Evolutionary conservation across 176 grass and related monocot genomes (phyloP), one percentile per base, ranked within the genome.

Genomic region (Paspalum notatum): DNA sequence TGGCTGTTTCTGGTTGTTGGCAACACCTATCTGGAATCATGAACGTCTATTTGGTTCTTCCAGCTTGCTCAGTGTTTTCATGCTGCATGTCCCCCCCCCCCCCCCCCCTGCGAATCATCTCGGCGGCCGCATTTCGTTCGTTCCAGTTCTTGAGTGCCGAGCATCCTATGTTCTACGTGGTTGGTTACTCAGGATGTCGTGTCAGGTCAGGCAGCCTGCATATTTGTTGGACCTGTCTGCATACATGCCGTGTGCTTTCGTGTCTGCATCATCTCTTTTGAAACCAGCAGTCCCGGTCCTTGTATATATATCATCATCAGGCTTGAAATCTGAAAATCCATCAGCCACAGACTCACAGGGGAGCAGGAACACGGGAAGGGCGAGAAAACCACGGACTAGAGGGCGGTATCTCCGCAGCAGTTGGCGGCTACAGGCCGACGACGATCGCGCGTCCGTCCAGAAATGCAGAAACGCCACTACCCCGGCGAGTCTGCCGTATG

Each of bases 361-460:
- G 32, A 64, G 66, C 63, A 27, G 64, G 21, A n/a, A n/a, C n/a
- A n/a, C n/a, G 11, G 12, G 38, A 10, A 47, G 15, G 40, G 4
- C 15, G 32, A 9, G 65, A 80, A 80, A 81, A 70, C 78, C 78
- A 17, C 5, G 78, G 65, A 46, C 78, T 39, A 43, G 64, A 69
- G 40, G 27, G 63, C 49, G 65, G 78, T 46, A 80, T 69, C 50
- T 12, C 13, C 77, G 47, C 47, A 66, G 14, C 62, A 41, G 32
- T 40, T 12, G 32, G 12, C 32, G 6, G 32, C n/a, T n/a, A n/a
- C n/a, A 24, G 8, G 52, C 20, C 39, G 71, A n/a, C 32, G 32
- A 32, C 32, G 3, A 74, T 65, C 38, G 9, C 12, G 64, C 62
- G n/a, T n/a, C n/a, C n/a, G n/a, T n/a, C n/a, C n/a, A n/a, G n/a